phyloP scores from a whole-genome alignment of 345 rosid genomes.

The Syzygium jambos region DNA sequence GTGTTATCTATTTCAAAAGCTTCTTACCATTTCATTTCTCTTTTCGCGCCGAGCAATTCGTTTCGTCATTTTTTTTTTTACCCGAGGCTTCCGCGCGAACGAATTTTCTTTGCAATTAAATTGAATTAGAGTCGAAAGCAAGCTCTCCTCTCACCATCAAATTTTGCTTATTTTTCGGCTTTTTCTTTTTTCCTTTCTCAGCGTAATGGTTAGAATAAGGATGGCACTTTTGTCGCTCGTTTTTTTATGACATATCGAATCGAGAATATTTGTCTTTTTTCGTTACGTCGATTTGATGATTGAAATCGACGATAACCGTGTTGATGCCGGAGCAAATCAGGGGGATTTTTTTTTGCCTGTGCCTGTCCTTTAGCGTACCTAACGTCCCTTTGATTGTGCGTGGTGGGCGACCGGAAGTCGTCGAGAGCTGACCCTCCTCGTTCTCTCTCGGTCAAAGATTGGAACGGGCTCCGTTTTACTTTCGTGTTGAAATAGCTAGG shows the following conservation, averaged over 20 bases:
- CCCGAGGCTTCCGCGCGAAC: not conserved
- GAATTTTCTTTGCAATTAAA: not conserved
- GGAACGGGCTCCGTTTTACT: no score
- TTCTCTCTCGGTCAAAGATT: not conserved
- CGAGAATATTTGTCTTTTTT: not conserved
- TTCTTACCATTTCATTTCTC: not conserved
- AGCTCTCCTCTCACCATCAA: not conserved
- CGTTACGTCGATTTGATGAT: not conserved
- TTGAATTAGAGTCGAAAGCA: not conserved
- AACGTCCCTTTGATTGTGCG: not conserved
- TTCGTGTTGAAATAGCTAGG: not conserved
- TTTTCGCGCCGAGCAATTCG: not conserved
- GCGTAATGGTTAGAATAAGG: not conserved
- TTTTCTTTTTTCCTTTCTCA: not conserved
- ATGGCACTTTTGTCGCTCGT: not conserved
- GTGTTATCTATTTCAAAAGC: not conserved
- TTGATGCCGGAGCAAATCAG: not conserved
- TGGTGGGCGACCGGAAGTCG: not conserved
- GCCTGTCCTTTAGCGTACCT: not conserved
- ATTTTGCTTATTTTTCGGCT: not conserved
- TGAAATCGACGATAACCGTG: not conserved
- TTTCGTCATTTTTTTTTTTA: not conserved
- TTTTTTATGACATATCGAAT: not conserved
- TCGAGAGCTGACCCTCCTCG: not conserved
- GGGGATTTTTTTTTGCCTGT: not conserved